phyloP scores from a whole-genome alignment of 2,329 filamentous ascomycete genomes.

The Xylaria sp. region DNA sequence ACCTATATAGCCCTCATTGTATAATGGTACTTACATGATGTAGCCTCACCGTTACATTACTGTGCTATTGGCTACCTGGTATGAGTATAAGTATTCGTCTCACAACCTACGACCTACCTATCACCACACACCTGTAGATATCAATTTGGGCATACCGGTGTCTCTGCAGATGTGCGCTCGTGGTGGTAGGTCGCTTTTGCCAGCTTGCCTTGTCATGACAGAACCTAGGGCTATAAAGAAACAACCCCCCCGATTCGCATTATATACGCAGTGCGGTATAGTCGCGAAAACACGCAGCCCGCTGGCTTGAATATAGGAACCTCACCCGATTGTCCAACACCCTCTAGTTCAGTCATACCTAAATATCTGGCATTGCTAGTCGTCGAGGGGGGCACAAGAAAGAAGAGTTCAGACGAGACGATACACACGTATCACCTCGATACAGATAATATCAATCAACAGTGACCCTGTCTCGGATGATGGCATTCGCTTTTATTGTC shows the following conservation, averaged over 20 bases:
- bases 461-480: conserved; percentile 21
- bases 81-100: neutral
- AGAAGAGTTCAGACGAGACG: conserved; percentile 21
- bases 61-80: neutral
- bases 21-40: conserved; percentile 24
- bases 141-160: too few species aligned
- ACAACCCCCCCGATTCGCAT: too few species aligned
- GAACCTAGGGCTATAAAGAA: neutral
- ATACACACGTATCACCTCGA: conserved; percentile 20
- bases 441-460: conserved; percentile 8
- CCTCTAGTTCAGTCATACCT: neutral
- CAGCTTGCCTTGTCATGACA: neutral
- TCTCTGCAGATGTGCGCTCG: too few species aligned
- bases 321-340: neutral
- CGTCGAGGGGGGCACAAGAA: too few species aligned
- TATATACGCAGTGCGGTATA: too few species aligned
- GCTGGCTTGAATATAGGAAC: neutral
- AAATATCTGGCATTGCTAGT: too few species aligned
- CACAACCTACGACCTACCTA: neutral
- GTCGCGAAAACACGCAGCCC: too few species aligned
- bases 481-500: conserved; percentile 25
- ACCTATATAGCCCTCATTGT: conserved; percentile 42
- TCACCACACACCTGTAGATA: neutral
- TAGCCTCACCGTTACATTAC: conserved; percentile 25
- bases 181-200: too few species aligned